Base-by-base conservation (phyloP, 202 grass and related monocot species). In the Dendrocalamus latiflorus region DNA sequence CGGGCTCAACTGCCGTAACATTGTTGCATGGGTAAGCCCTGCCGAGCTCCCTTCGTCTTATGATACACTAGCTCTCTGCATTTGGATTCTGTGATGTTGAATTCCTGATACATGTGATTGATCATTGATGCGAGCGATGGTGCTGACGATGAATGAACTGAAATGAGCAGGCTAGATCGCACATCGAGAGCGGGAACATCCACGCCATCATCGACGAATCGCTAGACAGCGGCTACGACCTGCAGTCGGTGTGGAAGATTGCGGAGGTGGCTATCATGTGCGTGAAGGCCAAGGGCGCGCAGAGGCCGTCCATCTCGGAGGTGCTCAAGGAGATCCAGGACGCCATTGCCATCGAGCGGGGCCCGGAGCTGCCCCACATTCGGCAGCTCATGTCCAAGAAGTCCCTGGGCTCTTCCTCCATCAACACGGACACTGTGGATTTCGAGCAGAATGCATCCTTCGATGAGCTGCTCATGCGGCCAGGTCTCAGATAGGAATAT, bases 241-340 rank as follows among this genome's bases (percentile, higher is more conserved):
- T n/a, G n/a, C n/a, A n/a, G n/a, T n/a, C n/a, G n/a, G n/a, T n/a
- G n/a, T n/a, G n/a, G n/a, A 42, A 54, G 87, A 65, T 91, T 6
- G 95, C 95, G 0, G 95, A 98, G 89, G 75, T 78, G 10, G 87
- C 89, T 4, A 91, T 93, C 55, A 89, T 93, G 83, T 98, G 95
- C 9, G 95, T 98, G 72, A 93, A 95, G 85, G 83, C 91, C 1
- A 89, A 89, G 59, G 95, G 91, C 1, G 74, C 70, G 1, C 89
- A 83, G 69, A 93, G 95, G 81, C 95, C 91, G 2, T 45, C 89
- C 22, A 95, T 95, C 62, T 88, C 93, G 6, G 93, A 95, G 76
- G 87, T 98, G 79, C 84, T 95, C 43, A 95, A 98, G 83, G 95
- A 95, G 74, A 91, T 98, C 81, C 95, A 98, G 70, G 91, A 91